These are phyloP conservation scores for Rubroboletus satanas DNA, from an alignment of 768 basidiomycete species.

Conservation along the genomic window DNA sequence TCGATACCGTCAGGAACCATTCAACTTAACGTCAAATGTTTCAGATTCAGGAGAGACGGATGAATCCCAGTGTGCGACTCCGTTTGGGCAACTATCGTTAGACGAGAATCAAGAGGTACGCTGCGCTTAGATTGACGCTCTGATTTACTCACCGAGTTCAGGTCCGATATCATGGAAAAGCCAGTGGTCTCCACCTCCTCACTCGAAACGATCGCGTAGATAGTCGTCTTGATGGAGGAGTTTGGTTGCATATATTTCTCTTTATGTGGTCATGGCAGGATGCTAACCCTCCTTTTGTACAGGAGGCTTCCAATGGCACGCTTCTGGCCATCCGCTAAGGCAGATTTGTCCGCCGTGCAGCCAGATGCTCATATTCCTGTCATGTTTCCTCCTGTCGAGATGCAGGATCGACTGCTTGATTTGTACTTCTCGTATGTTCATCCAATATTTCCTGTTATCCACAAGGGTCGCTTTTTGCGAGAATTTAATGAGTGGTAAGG, in stretches of 20 bases:
- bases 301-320: slow-evolving; percentile 74
- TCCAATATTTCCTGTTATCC: slow-evolving; percentile 78
- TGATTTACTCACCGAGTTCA: slow-evolving; percentile 31
- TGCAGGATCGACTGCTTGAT: slow-evolving; percentile 66
- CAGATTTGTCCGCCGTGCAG: slow-evolving; percentile 35
- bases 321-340: slow-evolving; percentile 63
- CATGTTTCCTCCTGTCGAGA: slow-evolving; percentile 53
- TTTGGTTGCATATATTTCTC: slow-evolving; percentile 46
- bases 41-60: slow-evolving; percentile 37
- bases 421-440: slow-evolving; percentile 84
- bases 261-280: slow-evolving; percentile 1
- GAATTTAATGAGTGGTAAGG: slow-evolving; percentile 56
- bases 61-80: slow-evolving; percentile 45
- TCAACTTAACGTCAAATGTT: slow-evolving; percentile 19
- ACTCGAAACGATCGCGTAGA: slow-evolving; percentile 62
- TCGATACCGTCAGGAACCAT: neutral
- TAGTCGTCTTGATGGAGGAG: slow-evolving; percentile 62
- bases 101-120: slow-evolving; percentile 72
- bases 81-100: slow-evolving; percentile 66
- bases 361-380: slow-evolving; percentile 44
- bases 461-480: slow-evolving; percentile 63
- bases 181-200: slow-evolving; percentile 74
- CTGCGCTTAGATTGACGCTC: neutral
- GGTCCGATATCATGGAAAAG: slow-evolving; percentile 81
- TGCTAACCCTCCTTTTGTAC: slow-evolving; percentile 14